Evolutionary conservation across 805 yeast species (phyloP).

Genomic region (Yamadazyma ubonensis): DNA sequence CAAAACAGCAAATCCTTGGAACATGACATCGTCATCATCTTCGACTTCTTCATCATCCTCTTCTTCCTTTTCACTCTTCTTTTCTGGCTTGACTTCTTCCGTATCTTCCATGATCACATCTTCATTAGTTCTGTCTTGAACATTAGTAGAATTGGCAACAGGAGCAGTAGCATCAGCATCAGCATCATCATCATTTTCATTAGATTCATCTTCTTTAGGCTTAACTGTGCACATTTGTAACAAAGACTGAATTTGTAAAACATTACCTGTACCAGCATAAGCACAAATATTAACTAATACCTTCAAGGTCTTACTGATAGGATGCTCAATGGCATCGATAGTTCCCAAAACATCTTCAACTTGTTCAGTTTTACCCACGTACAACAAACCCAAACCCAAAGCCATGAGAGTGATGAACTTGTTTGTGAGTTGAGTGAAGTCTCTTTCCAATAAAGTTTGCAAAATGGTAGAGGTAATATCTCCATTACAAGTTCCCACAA

Average conservation of each 20-base stretch:
- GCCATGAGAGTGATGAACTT: slow-evolving; percentile 91
- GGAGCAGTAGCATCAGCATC: slow-evolving; percentile 23
- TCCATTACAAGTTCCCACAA: slow-evolving; percentile 94
- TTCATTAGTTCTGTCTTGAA: slow-evolving; percentile 2
- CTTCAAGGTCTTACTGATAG: slow-evolving; percentile 83
- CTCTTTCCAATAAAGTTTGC: slow-evolving; percentile 86
- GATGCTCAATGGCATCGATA: slow-evolving; percentile 92
- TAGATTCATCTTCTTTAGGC: slow-evolving; percentile 47
- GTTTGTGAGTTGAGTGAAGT: slow-evolving; percentile 69
- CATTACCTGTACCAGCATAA: slow-evolving; percentile 97
- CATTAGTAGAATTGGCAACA: slow-evolving; percentile 23
- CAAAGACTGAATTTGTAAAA: slow-evolving; percentile 86
- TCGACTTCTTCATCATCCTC: slow-evolving; percentile 31
- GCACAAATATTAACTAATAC: slow-evolving; percentile 91
- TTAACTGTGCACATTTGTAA: slow-evolving; percentile 85
- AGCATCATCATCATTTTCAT: slow-evolving; percentile 27
- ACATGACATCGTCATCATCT: slow-evolving; percentile 52
- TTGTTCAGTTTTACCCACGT: slow-evolving; percentile 91
- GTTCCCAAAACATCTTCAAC: slow-evolving; percentile 93
- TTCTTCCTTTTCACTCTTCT: slow-evolving; percentile 17
- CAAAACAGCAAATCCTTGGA: slow-evolving; percentile 86
- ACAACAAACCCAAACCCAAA: slow-evolving; percentile 85
- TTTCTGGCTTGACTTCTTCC: slow-evolving; percentile 22
- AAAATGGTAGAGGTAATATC: slow-evolving; percentile 90
- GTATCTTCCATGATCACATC: slow-evolving; percentile 33